Conservation (phyloP, 306 rosid genomes). For the Sicyos baderoa region DNA sequence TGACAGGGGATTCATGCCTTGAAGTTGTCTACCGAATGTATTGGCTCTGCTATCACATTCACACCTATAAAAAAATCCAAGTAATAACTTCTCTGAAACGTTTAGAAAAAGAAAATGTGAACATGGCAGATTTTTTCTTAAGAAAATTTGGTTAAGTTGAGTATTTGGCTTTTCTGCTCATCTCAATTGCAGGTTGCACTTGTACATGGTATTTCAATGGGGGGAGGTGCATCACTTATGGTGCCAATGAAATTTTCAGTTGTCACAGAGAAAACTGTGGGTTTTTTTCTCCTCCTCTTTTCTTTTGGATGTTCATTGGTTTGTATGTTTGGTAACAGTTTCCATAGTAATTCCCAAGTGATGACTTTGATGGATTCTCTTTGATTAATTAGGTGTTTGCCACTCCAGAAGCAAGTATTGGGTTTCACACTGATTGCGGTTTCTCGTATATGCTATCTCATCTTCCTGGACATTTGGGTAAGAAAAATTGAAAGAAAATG, state of each 20-base stretch:
- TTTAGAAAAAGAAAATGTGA: background rate
- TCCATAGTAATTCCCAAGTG: constrained; percentile 14
- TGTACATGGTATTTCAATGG: constrained; percentile 89
- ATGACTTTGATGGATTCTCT: constrained; percentile 23
- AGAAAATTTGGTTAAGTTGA: background rate
- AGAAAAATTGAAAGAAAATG: constrained; percentile 5
- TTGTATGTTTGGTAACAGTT: constrained; percentile 2
- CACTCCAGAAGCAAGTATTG: constrained; percentile 94
- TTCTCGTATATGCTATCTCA: constrained; percentile 76
- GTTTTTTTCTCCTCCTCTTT: constrained; percentile 21
- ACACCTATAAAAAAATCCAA: constrained; percentile 80
- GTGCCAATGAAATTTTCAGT: constrained; percentile 81
- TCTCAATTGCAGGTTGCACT: constrained; percentile 55
- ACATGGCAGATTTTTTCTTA: background rate
- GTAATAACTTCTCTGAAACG: constrained; percentile 27
- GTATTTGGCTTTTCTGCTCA: background rate
- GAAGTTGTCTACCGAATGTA: constrained; percentile 84
- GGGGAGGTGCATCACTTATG: constrained; percentile 94
- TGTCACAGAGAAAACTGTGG: constrained; percentile 81
- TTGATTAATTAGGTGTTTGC: constrained; percentile 59
- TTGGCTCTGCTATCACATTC: constrained; percentile 89
- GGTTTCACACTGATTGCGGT: constrained; percentile 90
- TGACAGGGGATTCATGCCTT: constrained; percentile 77
- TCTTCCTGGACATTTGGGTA: constrained; percentile 78
- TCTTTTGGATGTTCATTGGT: background rate